Evolutionary conservation across 768 basidiomycete genomes (phyloP), one percentile per base, ranked within the genome.

Genomic region (Melanogaster broomeanus): DNA sequence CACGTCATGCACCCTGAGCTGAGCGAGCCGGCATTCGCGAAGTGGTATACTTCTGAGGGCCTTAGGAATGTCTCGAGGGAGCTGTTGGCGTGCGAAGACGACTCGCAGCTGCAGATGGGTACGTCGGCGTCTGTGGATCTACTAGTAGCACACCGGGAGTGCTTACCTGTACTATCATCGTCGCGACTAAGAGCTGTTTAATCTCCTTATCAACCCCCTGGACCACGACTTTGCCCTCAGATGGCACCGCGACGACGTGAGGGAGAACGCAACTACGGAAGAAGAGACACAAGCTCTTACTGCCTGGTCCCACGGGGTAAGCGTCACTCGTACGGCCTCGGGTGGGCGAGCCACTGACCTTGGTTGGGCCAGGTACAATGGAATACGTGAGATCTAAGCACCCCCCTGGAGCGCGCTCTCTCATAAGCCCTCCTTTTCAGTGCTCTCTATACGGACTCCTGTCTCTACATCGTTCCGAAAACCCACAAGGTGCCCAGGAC

Each of bases 221-320:
- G 60, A 65, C 5, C 82, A 84, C 52, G 75, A 83, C 41, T 90
- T 90, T 64, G 85, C 88, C 2, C 71, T 90, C 45, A 74, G 87
- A 34, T 90, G 89, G 88, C 90, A 90, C 64, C 79, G 89, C 3
- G 90, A 91, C 55, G 89, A 89, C 65, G 77, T 92, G 6, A 71
- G 67, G 25, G 83, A 83, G 60, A 71, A 74, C 21, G 86, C 82
- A 0, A 77, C 72, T 0, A 64, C 73, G 16, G 80, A 84, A 12
- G 85, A 90, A 55, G 90, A 91, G 59, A 64, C 62, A 1, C 62
- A 68, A 11, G 82, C 82, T 4, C 77, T 92, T 2, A 65, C 68
- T 9, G 67, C 77, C 30, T 86, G 83, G 79, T 80, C 84, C 45
- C 76, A 82, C 60, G 88, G 88, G 2, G 88, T 88, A 72, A 18